These are phyloP conservation scores for Sungouiella thailandica DNA, from an alignment of 805 yeast species.

Conservation along the genomic window DNA sequence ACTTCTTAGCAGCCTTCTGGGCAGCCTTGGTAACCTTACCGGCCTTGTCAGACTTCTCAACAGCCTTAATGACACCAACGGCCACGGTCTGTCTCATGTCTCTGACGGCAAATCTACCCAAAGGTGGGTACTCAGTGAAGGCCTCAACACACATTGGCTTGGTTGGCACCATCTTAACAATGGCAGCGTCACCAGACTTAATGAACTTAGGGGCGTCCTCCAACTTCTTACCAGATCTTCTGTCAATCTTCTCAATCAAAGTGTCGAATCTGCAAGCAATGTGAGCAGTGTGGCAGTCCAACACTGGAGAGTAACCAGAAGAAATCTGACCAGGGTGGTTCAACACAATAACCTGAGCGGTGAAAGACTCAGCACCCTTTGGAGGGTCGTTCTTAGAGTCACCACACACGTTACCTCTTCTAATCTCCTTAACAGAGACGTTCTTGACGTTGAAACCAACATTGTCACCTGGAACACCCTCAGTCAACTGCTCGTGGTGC, in stretches of 20 bases:
- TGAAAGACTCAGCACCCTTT: constrained; percentile 71
- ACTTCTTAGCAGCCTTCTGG: constrained; percentile 73
- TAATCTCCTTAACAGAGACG: constrained; percentile 82
- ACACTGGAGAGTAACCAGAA: constrained; percentile 87
- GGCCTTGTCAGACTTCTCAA: constrained; percentile 79
- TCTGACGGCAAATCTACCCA: constrained; percentile 69
- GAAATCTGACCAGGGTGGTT: constrained; percentile 92
- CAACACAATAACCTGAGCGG: constrained; percentile 79
- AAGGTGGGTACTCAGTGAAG: constrained; percentile 42
- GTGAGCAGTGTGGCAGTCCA: constrained; percentile 92
- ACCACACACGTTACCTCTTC: constrained; percentile 92
- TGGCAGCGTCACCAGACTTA: constrained; percentile 38
- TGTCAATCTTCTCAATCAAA: constrained; percentile 79
- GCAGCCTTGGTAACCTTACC: constrained; percentile 98
- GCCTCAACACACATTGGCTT: constrained; percentile 43
- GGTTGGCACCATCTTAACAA: constrained; percentile 39
- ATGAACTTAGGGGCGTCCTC: constrained; percentile 31
- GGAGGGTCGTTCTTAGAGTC: constrained; percentile 90
- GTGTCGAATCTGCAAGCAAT: constrained; percentile 84
- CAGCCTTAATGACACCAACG: constrained; percentile 97
- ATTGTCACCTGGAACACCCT: constrained; percentile 89
- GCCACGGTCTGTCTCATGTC: constrained; percentile 99
- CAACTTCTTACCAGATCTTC: constrained; percentile 48
- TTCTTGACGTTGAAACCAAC: constrained; percentile 89
- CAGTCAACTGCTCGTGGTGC: constrained; percentile 77